Conservation (phyloP, 2,329 filamentous ascomycete genomes). For the Diaporthe humulicola region DNA sequence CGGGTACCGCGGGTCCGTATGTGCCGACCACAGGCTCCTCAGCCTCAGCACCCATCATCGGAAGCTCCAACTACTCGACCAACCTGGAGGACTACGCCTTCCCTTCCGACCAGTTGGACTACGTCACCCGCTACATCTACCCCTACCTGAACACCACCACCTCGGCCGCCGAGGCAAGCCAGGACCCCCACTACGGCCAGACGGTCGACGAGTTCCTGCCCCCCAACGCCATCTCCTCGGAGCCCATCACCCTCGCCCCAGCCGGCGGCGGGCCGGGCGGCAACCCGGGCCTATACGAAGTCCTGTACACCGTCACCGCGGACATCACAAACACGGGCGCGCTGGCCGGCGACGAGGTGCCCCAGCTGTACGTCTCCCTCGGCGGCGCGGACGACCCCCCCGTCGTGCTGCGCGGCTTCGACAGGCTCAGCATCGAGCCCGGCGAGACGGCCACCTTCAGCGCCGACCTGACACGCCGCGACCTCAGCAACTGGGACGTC, state of each 20-base stretch:
- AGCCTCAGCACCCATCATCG: slow-evolving; percentile 72
- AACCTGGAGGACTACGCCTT: slow-evolving; percentile 76
- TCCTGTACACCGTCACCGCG: slow-evolving; percentile 76
- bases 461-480: slow-evolving; percentile 80
- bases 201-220: slow-evolving; percentile 72
- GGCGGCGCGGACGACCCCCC: slow-evolving; percentile 81
- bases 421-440: slow-evolving; percentile 78
- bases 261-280: slow-evolving; percentile 68
- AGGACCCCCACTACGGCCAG: slow-evolving; percentile 71
- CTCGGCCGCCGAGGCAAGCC: slow-evolving; percentile 66
- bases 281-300: slow-evolving; percentile 75
- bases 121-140: slow-evolving; percentile 73
- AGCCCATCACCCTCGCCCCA: slow-evolving; percentile 67
- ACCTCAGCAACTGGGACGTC: slow-evolving; percentile 89
- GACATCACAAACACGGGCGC: slow-evolving; percentile 80
- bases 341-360: slow-evolving; percentile 76
- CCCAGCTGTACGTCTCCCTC: slow-evolving; percentile 84
- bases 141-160: slow-evolving; percentile 77
- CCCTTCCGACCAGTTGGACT: slow-evolving; percentile 67
- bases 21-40: slow-evolving; percentile 72
- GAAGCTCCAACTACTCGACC: slow-evolving; percentile 74
- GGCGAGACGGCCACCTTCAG: slow-evolving; percentile 77
- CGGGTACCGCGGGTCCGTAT: slow-evolving; percentile 65
- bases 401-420: slow-evolving; percentile 82
- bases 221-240: slow-evolving; percentile 65